Percentiles rank a stretch among this genome's conserved stretches.
Conservation (phyloP, 345 rosid genomes). For the Camelina neglecta region DNA sequence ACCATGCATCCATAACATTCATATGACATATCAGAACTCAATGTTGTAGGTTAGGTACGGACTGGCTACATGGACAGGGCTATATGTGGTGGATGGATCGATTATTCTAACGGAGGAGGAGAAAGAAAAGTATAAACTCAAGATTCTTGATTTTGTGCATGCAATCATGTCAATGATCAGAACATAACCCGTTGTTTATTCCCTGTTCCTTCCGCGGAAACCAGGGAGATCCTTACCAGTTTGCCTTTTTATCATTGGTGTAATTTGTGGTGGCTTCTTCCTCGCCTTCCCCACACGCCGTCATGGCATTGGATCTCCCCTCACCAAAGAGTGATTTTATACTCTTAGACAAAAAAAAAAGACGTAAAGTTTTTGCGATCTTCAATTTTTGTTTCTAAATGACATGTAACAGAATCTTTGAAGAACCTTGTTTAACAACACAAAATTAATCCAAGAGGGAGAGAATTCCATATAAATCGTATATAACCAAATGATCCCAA, state of each 20-base stretch:
- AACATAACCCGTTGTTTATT: slow-evolving; percentile 65
- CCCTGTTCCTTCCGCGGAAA: slow-evolving; percentile 58
- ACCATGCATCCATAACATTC: neutral
- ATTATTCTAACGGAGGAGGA: slow-evolving; percentile 49
- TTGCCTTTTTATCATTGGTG: slow-evolving; percentile 59
- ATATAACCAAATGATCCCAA: slow-evolving; percentile 12
- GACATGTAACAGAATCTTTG: slow-evolving; percentile 28
- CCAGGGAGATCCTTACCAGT: slow-evolving; percentile 46
- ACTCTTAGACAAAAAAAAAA: neutral
- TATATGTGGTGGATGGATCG: slow-evolving; percentile 60
- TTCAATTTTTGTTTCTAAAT: slow-evolving; percentile 31
- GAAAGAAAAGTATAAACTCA: slow-evolving; percentile 48
- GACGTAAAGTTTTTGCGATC: neutral
- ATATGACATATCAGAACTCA: neutral
- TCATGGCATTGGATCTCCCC: slow-evolving; percentile 73
- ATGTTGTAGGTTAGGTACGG: slow-evolving; percentile 57
- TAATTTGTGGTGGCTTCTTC: slow-evolving; percentile 58
- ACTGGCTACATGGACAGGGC: slow-evolving; percentile 61
- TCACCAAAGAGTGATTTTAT: slow-evolving; percentile 41
- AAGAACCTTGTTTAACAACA: slow-evolving; percentile 24
- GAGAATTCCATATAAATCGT: neutral
- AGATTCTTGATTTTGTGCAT: slow-evolving; percentile 65
- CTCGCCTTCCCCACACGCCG: slow-evolving; percentile 66
- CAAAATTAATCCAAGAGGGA: neutral
- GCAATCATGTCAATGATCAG: slow-evolving; percentile 65